Evolutionary conservation across 352 stramenopile species (phyloP).

Genomic region (Globisporangium emineosum): DNA sequence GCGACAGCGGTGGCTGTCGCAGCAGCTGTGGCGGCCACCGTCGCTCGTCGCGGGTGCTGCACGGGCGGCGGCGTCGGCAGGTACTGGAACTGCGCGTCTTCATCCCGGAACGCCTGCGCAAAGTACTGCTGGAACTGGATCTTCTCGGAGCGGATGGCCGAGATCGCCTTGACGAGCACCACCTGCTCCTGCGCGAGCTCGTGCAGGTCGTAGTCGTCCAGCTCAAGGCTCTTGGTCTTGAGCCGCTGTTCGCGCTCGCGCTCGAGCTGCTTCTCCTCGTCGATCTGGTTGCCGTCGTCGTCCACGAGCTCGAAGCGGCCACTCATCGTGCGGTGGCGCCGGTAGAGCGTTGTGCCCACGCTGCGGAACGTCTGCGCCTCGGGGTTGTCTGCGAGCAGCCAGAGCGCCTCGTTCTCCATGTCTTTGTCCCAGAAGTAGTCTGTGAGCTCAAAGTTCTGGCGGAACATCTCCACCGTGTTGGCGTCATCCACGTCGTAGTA

Average conservation of each 20-base stretch:
- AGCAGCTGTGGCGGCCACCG: constrained; percentile 28
- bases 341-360: constrained; percentile 14
- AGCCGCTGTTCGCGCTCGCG: constrained; percentile 43
- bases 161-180: constrained; percentile 48
- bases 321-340: constrained; percentile 13
- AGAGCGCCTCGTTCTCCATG: constrained; percentile 23
- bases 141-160: constrained; percentile 62
- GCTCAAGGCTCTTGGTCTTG: constrained; percentile 47
- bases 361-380: constrained; percentile 9
- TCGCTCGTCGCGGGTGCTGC: constrained; percentile 24
- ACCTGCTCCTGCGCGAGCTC: constrained; percentile 59
- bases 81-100: constrained; percentile 29
- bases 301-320: constrained; percentile 58
- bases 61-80: constrained; percentile 21
- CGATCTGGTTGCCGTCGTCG: constrained; percentile 64
- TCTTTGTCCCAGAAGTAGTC: constrained; percentile 54
- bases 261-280: constrained; percentile 51
- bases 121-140: constrained; percentile 57
- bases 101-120: constrained; percentile 46
- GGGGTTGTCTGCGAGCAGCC: constrained; percentile 21
- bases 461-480: constrained; percentile 82
- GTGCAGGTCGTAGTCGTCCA: constrained; percentile 63
- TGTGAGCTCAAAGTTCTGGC: constrained; percentile 63
- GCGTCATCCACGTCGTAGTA: constrained; percentile 83
- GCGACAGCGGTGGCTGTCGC: constrained; percentile 13